Conservation (phyloP, 2,329 filamentous ascomycete genomes). For the Cytospora leucostoma region DNA sequence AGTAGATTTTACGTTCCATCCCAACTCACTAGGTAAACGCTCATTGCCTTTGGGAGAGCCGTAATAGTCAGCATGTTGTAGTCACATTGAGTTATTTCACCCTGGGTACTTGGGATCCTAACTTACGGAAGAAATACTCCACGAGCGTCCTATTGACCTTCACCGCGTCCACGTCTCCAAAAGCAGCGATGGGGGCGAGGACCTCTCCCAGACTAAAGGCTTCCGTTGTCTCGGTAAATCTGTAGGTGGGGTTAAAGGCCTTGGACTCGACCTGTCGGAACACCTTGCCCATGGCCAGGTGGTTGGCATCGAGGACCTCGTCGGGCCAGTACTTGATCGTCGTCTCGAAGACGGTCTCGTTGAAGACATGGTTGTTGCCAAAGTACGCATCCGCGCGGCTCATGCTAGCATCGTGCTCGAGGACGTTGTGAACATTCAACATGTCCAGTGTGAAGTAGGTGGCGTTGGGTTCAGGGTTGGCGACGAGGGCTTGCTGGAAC, state of each 20-base stretch:
- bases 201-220: constrained; percentile 53
- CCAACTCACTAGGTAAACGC: constrained; percentile 29
- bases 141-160: constrained; percentile 44
- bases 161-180: constrained; percentile 45
- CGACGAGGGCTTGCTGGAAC: constrained; percentile 45
- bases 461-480: constrained; percentile 47
- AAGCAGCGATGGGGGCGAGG: constrained; percentile 50
- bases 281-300: constrained; percentile 49
- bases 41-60: constrained; percentile 28
- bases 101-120: not conserved
- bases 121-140: constrained; percentile 49
- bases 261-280: constrained; percentile 47
- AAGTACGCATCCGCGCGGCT: constrained; percentile 50
- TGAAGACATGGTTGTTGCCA: constrained; percentile 55
- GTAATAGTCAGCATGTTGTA: not conserved
- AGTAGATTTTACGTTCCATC: constrained; percentile 25
- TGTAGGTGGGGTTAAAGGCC: constrained; percentile 51
- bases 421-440: constrained; percentile 48
- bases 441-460: constrained; percentile 45
- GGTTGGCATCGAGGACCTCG: constrained; percentile 41
- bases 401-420: constrained; percentile 51
- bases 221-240: constrained; percentile 44
- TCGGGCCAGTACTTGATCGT: constrained; percentile 49
- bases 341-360: constrained; percentile 51
- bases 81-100: not conserved